A percentile compares a stretch with the other conserved stretches of the same genome.
phyloP scores from a whole-genome alignment of 2,329 filamentous ascomycete genomes.

The Cadophora gregata region DNA sequence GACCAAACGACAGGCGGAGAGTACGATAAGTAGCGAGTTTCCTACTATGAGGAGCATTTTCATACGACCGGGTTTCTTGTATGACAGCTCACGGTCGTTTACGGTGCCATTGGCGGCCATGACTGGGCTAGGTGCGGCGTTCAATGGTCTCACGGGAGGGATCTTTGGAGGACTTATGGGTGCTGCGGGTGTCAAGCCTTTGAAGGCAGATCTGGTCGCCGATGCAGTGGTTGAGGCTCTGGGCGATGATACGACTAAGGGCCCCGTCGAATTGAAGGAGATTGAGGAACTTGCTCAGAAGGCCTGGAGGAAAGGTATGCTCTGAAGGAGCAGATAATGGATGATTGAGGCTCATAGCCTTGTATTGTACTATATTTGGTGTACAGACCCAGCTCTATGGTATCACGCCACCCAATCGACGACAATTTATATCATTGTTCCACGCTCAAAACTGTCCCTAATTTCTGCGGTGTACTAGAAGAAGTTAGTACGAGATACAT shows the following conservation, averaged over 20 bases:
- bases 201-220: constrained; percentile 86
- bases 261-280: constrained; percentile 76
- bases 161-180: constrained; percentile 80
- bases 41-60: constrained; percentile 81
- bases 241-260: constrained; percentile 72
- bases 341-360: constrained; percentile 29
- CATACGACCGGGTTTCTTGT: constrained; percentile 85
- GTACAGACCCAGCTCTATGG: constrained; percentile 25
- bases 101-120: constrained; percentile 85
- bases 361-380: constrained; percentile 34
- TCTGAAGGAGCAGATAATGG: constrained; percentile 54
- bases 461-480: constrained; percentile 88
- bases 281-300: constrained; percentile 83
- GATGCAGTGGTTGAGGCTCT: constrained; percentile 90
- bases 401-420: constrained; percentile 18
- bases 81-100: constrained; percentile 79
- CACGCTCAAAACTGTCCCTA: constrained; percentile 94
- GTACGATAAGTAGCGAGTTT: constrained; percentile 73
- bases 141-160: constrained; percentile 80
- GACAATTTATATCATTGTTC: constrained; percentile 79
- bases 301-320: constrained; percentile 90
- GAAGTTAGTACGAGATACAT: constrained; percentile 35
- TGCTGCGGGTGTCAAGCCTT: constrained; percentile 80
- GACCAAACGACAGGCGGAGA: constrained; percentile 92
- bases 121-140: constrained; percentile 73